Evolutionary conservation across 1,284 basidiomycete genomes (phyloP).

Genomic region (Butyriboletus appendiculatus): DNA sequence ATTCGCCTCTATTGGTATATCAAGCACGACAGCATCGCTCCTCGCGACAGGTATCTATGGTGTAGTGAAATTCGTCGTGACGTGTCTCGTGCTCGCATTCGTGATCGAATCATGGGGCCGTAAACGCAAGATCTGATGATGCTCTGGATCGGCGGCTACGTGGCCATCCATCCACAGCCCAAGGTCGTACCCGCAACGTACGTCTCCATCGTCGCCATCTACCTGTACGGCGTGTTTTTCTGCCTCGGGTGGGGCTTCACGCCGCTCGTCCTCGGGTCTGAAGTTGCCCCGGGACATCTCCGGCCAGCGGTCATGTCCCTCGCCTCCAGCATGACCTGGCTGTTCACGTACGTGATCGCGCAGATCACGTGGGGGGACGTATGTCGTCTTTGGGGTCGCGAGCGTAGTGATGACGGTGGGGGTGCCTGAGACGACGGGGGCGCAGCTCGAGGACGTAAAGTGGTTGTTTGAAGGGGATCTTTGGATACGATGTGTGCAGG

Average conservation of each 20-base stretch:
- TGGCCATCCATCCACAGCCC: conserved; percentile 37
- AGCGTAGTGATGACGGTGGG: conserved; percentile 45
- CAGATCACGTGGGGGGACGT: conserved; percentile 56
- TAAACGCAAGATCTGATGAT: conserved; percentile 46
- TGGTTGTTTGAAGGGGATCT: conserved; percentile 46
- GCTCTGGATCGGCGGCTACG: conserved; percentile 51
- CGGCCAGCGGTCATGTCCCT: conserved; percentile 43
- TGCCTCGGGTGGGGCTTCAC: conserved; percentile 45
- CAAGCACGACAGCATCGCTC: conserved; percentile 49
- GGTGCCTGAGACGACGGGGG: conserved; percentile 49
- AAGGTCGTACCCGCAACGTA: conserved; percentile 43
- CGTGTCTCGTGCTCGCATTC: conserved; percentile 42
- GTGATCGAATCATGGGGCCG: conserved; percentile 49
- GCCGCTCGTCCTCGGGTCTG: conserved; percentile 45
- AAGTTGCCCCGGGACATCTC: conserved; percentile 49
- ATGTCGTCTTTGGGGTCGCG: conserved; percentile 48
- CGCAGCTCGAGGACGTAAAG: conserved; percentile 47
- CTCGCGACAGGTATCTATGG: conserved; percentile 66
- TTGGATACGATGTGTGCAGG: conserved; percentile 41
- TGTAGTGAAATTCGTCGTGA: conserved; percentile 54
- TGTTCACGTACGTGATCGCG: conserved; percentile 49
- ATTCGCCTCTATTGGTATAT: conserved; percentile 55
- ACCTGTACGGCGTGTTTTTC: conserved; percentile 49
- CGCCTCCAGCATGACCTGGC: conserved; percentile 48
- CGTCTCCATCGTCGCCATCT: conserved; percentile 47